phyloP scores from a whole-genome alignment of 345 rosid genomes.

The Gossypium ekmanianum region DNA sequence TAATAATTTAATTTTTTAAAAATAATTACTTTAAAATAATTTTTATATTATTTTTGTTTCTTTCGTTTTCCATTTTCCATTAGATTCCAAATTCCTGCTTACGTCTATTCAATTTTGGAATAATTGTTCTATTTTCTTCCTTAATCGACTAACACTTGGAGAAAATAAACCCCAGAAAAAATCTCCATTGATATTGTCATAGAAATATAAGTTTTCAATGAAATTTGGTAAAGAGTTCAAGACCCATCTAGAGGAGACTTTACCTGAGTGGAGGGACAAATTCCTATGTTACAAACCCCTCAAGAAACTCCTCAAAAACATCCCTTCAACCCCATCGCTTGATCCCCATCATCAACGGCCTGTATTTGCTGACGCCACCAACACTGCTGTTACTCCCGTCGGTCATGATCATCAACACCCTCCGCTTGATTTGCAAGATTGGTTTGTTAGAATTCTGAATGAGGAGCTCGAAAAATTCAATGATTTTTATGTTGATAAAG shows the following conservation, averaged over 20 bases:
- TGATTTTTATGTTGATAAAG: conserved; percentile 85
- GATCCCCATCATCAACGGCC: conserved; percentile 14
- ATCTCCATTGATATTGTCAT: conserved; percentile 7
- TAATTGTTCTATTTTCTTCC: neutral
- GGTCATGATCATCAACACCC: conserved; percentile 22
- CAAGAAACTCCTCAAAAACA: conserved; percentile 72
- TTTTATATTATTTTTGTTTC: no score
- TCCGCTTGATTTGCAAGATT: conserved; percentile 42
- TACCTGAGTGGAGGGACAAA: conserved; percentile 96
- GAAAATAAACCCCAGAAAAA: neutral
- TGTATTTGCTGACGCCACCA: conserved; percentile 11
- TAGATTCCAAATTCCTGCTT: conserved; percentile 26
- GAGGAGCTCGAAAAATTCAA: conserved; percentile 92
- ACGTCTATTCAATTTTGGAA: neutral
- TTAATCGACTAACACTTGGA: neutral
- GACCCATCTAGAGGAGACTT: conserved; percentile 81
- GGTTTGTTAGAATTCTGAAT: conserved; percentile 72
- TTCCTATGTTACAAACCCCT: conserved; percentile 89
- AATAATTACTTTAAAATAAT: no score
- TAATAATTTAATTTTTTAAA: no score
- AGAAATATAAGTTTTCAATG: conserved; percentile 30
- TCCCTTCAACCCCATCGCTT: conserved; percentile 32
- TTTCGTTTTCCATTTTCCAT: conserved; percentile 1
- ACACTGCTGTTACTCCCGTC: conserved; percentile 13
- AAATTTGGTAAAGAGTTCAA: conserved; percentile 91